A percentile compares a stretch with the other conserved stretches of the same genome.
phyloP scores from a whole-genome alignment of 257 asterid genomes.

The Salvia miltiorrhiza region DNA sequence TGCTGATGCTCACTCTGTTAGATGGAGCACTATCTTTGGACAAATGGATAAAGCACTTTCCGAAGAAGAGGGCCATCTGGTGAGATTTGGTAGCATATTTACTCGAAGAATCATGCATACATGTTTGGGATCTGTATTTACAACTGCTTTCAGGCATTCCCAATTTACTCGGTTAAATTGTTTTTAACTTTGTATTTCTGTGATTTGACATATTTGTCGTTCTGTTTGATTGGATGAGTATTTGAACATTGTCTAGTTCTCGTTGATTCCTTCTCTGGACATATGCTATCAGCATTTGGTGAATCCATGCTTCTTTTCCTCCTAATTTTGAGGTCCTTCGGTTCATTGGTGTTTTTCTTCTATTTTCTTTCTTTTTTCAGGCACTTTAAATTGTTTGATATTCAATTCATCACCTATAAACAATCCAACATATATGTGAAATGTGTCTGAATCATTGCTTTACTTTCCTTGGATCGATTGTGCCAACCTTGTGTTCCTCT shows the following conservation, averaged over 20 bases:
- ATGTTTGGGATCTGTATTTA: background rate
- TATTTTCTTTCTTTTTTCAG: background rate
- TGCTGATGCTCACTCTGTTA: constrained; percentile 54
- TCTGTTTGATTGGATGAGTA: background rate
- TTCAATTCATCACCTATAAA: background rate
- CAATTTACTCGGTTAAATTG: background rate
- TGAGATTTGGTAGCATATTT: constrained; percentile 25
- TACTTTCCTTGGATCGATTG: background rate
- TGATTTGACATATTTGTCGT: background rate
- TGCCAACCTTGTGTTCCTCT: background rate
- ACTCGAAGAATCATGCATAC: background rate
- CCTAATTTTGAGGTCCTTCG: background rate
- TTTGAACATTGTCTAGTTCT: background rate
- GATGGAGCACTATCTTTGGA: constrained; percentile 64
- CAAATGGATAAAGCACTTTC: constrained; percentile 75
- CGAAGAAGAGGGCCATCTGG: constrained; percentile 82
- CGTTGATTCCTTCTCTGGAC: background rate
- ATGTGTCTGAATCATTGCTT: background rate
- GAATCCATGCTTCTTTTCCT: background rate
- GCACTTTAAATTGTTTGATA: background rate
- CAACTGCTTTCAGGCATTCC: background rate
- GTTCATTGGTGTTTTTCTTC: background rate
- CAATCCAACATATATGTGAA: background rate
- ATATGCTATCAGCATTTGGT: background rate
- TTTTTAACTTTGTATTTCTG: background rate